Percentiles rank a stretch among this genome's conserved stretches.
Evolutionary conservation across 2,329 filamentous ascomycete genomes (phyloP).

Genomic region (Fonsecaea pedrosoi): DNA sequence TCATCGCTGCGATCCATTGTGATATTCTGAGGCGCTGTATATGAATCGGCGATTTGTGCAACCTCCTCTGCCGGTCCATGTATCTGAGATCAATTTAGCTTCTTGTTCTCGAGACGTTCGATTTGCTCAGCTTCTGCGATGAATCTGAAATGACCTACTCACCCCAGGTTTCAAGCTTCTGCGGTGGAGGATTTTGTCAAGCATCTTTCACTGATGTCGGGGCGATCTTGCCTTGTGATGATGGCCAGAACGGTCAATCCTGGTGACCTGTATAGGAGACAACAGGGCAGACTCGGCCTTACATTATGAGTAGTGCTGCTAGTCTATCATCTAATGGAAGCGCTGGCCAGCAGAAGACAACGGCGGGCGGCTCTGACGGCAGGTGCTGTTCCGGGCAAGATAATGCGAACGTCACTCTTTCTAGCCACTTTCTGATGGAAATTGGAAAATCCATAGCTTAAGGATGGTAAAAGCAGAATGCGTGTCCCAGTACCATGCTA

Average conservation of each 20-base stretch:
- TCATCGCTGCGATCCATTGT: conserved; percentile 5
- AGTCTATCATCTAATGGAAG: neutral
- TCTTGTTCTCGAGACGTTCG: conserved; percentile 5
- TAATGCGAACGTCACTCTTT: too few relatives aligned
- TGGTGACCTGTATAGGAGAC: conserved; percentile 1
- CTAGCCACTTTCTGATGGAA: too few relatives aligned
- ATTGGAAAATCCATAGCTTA: too few relatives aligned
- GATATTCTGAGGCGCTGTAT: conserved; percentile 11
- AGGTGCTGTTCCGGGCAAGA: neutral
- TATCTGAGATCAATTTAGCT: conserved; percentile 12
- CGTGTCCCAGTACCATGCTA: neutral
- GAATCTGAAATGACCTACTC: neutral
- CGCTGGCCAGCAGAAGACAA: conserved; percentile 6
- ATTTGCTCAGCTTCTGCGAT: neutral
- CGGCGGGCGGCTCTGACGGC: neutral
- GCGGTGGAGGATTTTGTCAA: conserved; percentile 17
- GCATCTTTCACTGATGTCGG: conserved; percentile 7
- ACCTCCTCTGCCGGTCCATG: conserved; percentile 15
- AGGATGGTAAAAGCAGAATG: too few relatives aligned
- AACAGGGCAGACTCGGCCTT: conserved; percentile 1
- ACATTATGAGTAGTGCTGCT: conserved; percentile 12
- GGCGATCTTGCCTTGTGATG: neutral
- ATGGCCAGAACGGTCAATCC: neutral
- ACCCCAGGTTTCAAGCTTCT: neutral
- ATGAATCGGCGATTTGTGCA: conserved; percentile 10